phyloP scores from a whole-genome alignment of 352 stramenopile genomes.

The Phytopythium vexans region DNA sequence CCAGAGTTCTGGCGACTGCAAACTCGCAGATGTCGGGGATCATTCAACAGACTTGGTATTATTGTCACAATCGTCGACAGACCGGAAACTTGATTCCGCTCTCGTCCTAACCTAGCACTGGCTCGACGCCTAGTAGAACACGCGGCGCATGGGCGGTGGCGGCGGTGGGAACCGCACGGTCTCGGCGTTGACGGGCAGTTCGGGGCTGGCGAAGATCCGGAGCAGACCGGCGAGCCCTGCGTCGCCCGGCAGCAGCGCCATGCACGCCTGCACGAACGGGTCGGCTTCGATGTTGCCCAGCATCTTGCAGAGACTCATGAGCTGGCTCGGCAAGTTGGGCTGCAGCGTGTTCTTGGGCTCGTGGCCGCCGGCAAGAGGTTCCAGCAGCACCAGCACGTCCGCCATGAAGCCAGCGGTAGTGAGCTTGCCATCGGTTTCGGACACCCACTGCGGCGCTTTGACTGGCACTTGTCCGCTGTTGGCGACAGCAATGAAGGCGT shows the following conservation, averaged over 20 bases:
- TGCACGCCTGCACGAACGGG: constrained; percentile 15
- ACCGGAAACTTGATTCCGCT: neutral
- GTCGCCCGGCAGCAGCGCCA: constrained; percentile 7
- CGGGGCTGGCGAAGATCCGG: constrained; percentile 2
- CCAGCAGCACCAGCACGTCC: constrained; percentile 4
- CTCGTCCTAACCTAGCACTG: too few relatives aligned
- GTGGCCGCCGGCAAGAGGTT: neutral
- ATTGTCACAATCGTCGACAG: neutral
- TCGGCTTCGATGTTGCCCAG: constrained; percentile 15
- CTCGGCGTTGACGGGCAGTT: constrained; percentile 1
- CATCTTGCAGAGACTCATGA: constrained; percentile 9
- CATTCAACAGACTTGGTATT: neutral
- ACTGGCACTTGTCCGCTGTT: neutral
- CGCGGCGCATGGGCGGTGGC: neutral
- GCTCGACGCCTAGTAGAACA: neutral
- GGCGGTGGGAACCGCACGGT: neutral
- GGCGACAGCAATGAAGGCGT: constrained; percentile 4
- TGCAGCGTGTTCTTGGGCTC: neutral
- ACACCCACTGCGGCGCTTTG: neutral
- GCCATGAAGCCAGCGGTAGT: neutral
- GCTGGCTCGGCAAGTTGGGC: constrained; percentile 10
- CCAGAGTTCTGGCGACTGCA: neutral
- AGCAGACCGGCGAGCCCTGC: constrained; percentile 1
- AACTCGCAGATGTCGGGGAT: too few relatives aligned
- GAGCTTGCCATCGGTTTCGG: neutral